Evolutionary conservation across 1,284 basidiomycete genomes (phyloP).

Genomic region (Pholiota adiposa): DNA sequence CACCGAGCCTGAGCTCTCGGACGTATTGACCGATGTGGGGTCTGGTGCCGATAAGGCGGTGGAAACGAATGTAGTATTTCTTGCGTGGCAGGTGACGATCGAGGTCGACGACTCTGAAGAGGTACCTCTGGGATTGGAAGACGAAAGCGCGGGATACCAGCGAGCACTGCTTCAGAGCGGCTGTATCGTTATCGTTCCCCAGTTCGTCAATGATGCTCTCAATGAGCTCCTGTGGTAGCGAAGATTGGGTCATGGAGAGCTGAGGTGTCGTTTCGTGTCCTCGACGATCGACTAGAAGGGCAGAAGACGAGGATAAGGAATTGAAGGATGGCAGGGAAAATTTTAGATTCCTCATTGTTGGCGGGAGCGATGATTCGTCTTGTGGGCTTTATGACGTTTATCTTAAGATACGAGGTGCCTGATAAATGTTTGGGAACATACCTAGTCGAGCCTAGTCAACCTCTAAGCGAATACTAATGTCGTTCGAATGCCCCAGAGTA

Average conservation of each 20-base stretch:
- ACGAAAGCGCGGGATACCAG: slow-evolving; percentile 21
- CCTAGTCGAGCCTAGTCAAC: background rate
- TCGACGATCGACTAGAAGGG: background rate
- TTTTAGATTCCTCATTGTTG: background rate
- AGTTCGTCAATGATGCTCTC: slow-evolving; percentile 25
- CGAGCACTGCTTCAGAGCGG: slow-evolving; percentile 21
- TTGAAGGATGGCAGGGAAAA: background rate
- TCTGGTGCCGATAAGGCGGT: slow-evolving; percentile 16
- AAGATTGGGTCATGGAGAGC: background rate
- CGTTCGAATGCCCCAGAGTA: background rate
- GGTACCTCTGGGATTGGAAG: slow-evolving; percentile 20
- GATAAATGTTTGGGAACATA: background rate
- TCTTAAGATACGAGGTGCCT: background rate
- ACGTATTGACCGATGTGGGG: slow-evolving; percentile 24
- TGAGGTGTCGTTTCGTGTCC: background rate
- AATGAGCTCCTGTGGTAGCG: slow-evolving; percentile 20
- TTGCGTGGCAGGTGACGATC: slow-evolving; percentile 15
- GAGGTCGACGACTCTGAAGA: slow-evolving; percentile 23
- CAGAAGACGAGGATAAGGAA: background rate
- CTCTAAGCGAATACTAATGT: background rate
- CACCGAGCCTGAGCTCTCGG: slow-evolving; percentile 21
- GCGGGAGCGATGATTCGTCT: background rate
- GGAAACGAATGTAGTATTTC: slow-evolving; percentile 19
- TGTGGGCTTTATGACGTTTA: background rate
- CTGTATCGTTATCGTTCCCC: slow-evolving; percentile 7